Conservation (phyloP, 2,329 filamentous ascomycete genomes). For the Sarocladium kiliense region DNA sequence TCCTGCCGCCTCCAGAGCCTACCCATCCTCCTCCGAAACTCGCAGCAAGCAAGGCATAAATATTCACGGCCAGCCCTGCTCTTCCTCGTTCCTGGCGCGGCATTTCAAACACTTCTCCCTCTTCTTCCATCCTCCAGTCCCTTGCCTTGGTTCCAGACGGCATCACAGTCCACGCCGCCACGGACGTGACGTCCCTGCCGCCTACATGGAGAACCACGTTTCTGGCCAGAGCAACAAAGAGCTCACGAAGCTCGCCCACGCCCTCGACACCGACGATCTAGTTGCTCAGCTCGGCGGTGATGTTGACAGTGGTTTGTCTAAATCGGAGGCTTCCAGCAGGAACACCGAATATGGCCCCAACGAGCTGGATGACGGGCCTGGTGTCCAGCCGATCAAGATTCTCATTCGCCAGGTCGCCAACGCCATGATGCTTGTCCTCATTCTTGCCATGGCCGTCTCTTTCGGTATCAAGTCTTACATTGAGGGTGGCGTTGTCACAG, state of each 20-base stretch:
- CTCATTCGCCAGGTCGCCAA: constrained; percentile 54
- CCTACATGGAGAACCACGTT: constrained; percentile 17
- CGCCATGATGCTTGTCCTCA: constrained; percentile 52
- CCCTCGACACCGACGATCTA: constrained; percentile 42
- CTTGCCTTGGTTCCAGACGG: not conserved
- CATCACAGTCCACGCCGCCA: not conserved
- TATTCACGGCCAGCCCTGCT: not conserved
- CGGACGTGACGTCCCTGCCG: not conserved
- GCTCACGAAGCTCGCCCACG: constrained; percentile 51
- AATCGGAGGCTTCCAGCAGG: constrained; percentile 42
- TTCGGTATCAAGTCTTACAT: constrained; percentile 56
- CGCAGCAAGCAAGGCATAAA: constrained; percentile 4
- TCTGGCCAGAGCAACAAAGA: constrained; percentile 24
- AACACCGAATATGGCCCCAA: constrained; percentile 50
- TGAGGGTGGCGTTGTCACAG: constrained; percentile 53
- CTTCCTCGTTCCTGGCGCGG: too few relatives aligned
- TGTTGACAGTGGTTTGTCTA: constrained; percentile 46
- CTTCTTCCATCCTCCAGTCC: not conserved
- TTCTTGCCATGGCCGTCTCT: constrained; percentile 52
- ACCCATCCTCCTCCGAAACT: too few relatives aligned
- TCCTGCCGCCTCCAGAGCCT: too few relatives aligned
- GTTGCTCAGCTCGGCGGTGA: constrained; percentile 47
- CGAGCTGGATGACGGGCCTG: constrained; percentile 38
- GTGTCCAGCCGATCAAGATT: constrained; percentile 51
- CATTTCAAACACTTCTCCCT: not conserved